These are phyloP conservation scores for Tremella fuciformis DNA, from an alignment of 768 basidiomycete species.

Conservation along the genomic window DNA sequence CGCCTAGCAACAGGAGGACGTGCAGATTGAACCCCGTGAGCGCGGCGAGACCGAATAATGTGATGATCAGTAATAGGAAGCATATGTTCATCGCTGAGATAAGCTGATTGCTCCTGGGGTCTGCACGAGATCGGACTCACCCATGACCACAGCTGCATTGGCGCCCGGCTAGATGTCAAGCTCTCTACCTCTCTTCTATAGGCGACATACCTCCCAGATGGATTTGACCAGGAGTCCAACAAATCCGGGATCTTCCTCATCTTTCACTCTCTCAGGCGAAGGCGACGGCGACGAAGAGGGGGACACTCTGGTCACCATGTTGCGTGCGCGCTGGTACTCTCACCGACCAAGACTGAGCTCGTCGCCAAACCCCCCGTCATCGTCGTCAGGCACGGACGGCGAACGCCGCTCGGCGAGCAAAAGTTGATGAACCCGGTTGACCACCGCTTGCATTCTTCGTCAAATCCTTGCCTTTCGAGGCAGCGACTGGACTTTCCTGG, in stretches of 20 bases:
- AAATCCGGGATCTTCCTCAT: slow-evolving; percentile 28
- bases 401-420: neutral
- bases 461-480: neutral
- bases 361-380: slow-evolving; percentile 2
- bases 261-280: neutral
- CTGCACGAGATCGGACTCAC: slow-evolving; percentile 17
- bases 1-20: slow-evolving; percentile 41
- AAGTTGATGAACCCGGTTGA: neutral
- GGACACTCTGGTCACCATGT: slow-evolving; percentile 4
- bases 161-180: slow-evolving; percentile 37
- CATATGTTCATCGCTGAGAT: slow-evolving; percentile 49
- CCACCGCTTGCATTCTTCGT: neutral
- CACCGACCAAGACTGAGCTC: too few species aligned
- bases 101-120: too few species aligned
- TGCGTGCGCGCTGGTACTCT: neutral
- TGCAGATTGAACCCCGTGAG: slow-evolving; percentile 47
- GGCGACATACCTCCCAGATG: slow-evolving; percentile 42
- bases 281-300: slow-evolving; percentile 6
- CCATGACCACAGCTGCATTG: slow-evolving; percentile 44
- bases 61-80: slow-evolving; percentile 46
- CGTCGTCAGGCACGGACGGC: neutral
- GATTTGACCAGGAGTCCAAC: slow-evolving; percentile 40
- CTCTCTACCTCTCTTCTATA: neutral
- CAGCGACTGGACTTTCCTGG: too few species aligned
- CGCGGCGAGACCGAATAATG: slow-evolving; percentile 43